Conservation (phyloP, 148 eudicot genomes). For the Silene uniflora region DNA sequence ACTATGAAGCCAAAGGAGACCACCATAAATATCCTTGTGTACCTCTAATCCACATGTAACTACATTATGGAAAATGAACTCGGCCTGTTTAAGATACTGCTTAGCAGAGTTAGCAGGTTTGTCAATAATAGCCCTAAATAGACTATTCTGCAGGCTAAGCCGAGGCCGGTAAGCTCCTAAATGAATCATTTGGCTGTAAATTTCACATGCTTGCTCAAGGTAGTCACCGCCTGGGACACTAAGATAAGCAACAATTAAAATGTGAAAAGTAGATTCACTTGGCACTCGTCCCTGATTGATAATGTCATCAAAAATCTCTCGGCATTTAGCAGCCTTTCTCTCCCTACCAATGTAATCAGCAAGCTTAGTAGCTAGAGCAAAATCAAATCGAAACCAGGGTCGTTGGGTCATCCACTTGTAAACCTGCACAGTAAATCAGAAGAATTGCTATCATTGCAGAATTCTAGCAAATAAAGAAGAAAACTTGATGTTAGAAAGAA, state of each 20-base stretch:
- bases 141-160: constrained; percentile 79
- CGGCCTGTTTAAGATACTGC: constrained; percentile 75
- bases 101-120: constrained; percentile 50
- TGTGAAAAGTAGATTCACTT: constrained; percentile 85
- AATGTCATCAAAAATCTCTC: constrained; percentile 78
- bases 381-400: constrained; percentile 86
- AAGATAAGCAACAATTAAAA: constrained; percentile 72
- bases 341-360: constrained; percentile 90
- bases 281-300: constrained; percentile 85
- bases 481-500: no score
- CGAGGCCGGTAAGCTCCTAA: constrained; percentile 83
- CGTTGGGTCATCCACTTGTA: constrained; percentile 93
- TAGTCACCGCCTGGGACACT: constrained; percentile 54
- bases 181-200: constrained; percentile 84
- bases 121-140: constrained; percentile 72
- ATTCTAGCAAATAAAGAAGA: no score
- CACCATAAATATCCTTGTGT: constrained; percentile 74
- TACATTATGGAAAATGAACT: constrained; percentile 75
- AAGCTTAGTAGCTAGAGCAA: constrained; percentile 78
- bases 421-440: constrained; percentile 40
- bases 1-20: constrained; percentile 96
- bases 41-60: constrained; percentile 50
- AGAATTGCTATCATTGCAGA: background rate
- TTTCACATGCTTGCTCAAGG: constrained; percentile 69
- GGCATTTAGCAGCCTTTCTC: constrained; percentile 62